phyloP scores from a whole-genome alignment of 1,284 basidiomycete genomes.

The Leccinum glutinopallens region DNA sequence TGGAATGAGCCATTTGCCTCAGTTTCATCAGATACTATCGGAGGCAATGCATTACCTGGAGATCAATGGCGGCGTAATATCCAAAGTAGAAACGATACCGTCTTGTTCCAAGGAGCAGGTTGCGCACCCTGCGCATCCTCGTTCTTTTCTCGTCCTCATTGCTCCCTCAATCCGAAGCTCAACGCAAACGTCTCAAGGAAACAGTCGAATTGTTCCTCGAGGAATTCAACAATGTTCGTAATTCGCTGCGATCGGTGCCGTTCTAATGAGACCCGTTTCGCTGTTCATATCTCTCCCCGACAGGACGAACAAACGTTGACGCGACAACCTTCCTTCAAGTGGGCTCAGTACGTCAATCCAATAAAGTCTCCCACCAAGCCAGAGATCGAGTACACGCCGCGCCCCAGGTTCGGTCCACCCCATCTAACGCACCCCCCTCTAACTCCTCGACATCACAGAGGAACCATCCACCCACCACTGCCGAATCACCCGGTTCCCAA shows the following conservation, averaged over 20 bases:
- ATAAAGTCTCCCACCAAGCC: constrained; percentile 76
- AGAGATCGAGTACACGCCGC: constrained; percentile 69
- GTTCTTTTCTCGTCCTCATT: constrained; percentile 11
- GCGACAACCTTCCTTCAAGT: constrained; percentile 79
- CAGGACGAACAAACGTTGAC: constrained; percentile 60
- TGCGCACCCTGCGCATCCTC: constrained; percentile 36
- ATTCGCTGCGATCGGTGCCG: constrained; percentile 24
- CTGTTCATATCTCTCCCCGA: constrained; percentile 18
- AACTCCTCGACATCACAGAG: constrained; percentile 30
- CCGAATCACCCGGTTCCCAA: constrained; percentile 39
- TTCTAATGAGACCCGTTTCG: constrained; percentile 5
- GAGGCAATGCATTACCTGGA: constrained; percentile 35
- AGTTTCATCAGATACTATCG: constrained; percentile 45
- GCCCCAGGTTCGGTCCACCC: constrained; percentile 39
- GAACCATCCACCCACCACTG: constrained; percentile 30
- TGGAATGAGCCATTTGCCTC: constrained; percentile 58
- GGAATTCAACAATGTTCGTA: constrained; percentile 50
- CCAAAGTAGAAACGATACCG: constrained; percentile 70
- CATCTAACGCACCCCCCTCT: constrained; percentile 30
- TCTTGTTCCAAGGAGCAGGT: constrained; percentile 83
- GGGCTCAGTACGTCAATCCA: constrained; percentile 74
- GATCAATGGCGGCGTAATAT: constrained; percentile 43
- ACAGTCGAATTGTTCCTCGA: constrained; percentile 65
- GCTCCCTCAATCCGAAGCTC: constrained; percentile 45
- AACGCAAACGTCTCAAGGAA: constrained; percentile 64